Base-by-base conservation (phyloP, 805 yeast species). In the Barnettozyma vustinii region DNA sequence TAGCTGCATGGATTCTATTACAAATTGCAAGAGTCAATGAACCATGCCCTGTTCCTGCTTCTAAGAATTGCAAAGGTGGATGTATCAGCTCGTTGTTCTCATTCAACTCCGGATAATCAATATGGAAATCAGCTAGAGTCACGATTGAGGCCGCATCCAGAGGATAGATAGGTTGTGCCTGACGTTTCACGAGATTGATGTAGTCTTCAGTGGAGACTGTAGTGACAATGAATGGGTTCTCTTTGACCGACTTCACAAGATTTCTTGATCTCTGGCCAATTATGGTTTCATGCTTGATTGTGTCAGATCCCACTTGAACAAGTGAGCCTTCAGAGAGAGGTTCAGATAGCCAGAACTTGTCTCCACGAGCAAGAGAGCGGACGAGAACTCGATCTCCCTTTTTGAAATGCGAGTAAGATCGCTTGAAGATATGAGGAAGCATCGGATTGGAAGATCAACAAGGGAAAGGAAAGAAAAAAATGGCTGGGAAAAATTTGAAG, bases 31-130 rank as follows among this genome's bases (percentile, higher is more conserved):
- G 46, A 4, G 77, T 64, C 43, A 76, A 55, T 2, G 80, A 75
- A 0, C 81, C 81, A 59, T 76, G 80, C 1, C 81, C 81, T 2
- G 81, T 77, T 4, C 81, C 81, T 1, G 79, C 79, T 53, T 76
- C 81, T 18, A 76, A 58, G 48, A 68, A 70, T 45, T 75, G 77
- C 10, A 64, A 47, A 1, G 75, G 74, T 3, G 61, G 55, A 8
- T 33, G 47, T 9, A 26, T 40, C 21, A 55, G 23, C 39, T 53
- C 45, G 13, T 45, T 43, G 25, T 44, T 41, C 10, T 41, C 40
- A 5, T 46, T 49, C 44, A 63, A 35, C 9, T 55, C 52, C 5
- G 77, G 77, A 48, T 61, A 70, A 36, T 70, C 75, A 7, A 72
- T 56, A 52, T 75, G 75, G 2, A 76, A 50, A 56, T 77, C 81